A percentile compares a stretch with the other conserved stretches of the same genome.
phyloP scores from a whole-genome alignment of 371 early-diverging fungal genomes.

The Circinella umbellata region DNA sequence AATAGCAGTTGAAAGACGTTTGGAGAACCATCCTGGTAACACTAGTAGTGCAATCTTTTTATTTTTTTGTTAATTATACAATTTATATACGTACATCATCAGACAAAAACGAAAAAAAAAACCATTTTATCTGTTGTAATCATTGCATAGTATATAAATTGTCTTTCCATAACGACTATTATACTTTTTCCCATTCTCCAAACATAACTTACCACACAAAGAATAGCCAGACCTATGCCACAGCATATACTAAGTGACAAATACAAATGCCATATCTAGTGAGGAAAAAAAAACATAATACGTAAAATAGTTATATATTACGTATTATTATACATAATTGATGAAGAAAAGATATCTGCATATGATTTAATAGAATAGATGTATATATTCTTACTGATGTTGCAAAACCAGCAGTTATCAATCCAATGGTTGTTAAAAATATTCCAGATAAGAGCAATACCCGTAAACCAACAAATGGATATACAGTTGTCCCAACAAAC shows the following conservation, averaged over 20 bases:
- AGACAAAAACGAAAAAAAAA: too few species aligned
- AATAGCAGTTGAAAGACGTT: background rate
- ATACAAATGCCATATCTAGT: background rate
- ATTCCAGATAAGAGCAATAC: background rate
- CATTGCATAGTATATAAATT: too few species aligned
- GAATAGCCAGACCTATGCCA: background rate
- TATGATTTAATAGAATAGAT: too few species aligned
- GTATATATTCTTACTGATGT: background rate
- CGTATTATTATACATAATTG: background rate
- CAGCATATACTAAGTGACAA: background rate
- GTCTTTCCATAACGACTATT: too few species aligned
- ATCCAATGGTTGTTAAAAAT: background rate
- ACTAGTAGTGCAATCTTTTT: background rate
- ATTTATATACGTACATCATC: background rate
- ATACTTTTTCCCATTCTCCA: too few species aligned
- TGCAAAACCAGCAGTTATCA: background rate
- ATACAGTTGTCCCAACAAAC: background rate
- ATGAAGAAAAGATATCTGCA: too few species aligned
- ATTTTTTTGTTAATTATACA: background rate
- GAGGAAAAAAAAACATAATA: background rate
- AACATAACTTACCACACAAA: background rate
- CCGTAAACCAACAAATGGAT: background rate
- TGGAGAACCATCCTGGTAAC: background rate
- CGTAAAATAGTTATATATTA: background rate
- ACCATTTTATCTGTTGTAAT: too few species aligned